Evolutionary conservation across 2,329 filamentous ascomycete genomes (phyloP).

Genomic region (Elsinoe ampelina): DNA sequence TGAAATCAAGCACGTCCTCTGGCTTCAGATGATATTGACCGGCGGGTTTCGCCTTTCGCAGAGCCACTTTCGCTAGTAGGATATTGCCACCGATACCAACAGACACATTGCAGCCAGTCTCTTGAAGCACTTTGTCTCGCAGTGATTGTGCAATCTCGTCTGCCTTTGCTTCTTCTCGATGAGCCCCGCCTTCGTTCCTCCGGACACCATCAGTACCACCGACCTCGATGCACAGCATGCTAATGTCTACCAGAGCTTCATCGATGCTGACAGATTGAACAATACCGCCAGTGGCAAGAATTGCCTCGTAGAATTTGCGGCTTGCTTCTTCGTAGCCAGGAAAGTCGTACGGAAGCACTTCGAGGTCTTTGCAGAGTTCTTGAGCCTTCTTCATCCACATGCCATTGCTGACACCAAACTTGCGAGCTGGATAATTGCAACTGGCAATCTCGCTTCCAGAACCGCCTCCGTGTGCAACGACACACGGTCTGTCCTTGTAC

Average conservation of each 20-base stretch:
- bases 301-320: conserved; percentile 73
- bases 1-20: conserved; percentile 65
- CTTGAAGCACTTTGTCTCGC: conserved; percentile 59
- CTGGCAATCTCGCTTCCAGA: conserved; percentile 90
- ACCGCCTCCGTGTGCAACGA: conserved; percentile 79
- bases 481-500: conserved; percentile 67
- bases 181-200: conserved; percentile 58
- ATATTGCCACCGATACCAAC: conserved; percentile 90
- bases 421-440: conserved; percentile 86
- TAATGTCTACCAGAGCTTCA: conserved; percentile 83
- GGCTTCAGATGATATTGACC: conserved; percentile 84
- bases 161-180: conserved; percentile 69
- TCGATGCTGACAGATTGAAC: conserved; percentile 97
- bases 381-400: conserved; percentile 98
- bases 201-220: conserved; percentile 58
- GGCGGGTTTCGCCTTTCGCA: conserved; percentile 87
- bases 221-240: conserved; percentile 55
- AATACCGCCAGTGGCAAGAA: conserved; percentile 67
- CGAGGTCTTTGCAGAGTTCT: conserved; percentile 73
- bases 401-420: conserved; percentile 84
- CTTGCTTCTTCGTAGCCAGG: conserved; percentile 90
- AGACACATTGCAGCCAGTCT: conserved; percentile 79
- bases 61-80: conserved; percentile 78
- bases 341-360: conserved; percentile 92
- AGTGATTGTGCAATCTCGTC: conserved; percentile 60